Conservation (phyloP, 2,329 filamentous ascomycete genomes). For the Teratosphaeriaceae sp. region DNA sequence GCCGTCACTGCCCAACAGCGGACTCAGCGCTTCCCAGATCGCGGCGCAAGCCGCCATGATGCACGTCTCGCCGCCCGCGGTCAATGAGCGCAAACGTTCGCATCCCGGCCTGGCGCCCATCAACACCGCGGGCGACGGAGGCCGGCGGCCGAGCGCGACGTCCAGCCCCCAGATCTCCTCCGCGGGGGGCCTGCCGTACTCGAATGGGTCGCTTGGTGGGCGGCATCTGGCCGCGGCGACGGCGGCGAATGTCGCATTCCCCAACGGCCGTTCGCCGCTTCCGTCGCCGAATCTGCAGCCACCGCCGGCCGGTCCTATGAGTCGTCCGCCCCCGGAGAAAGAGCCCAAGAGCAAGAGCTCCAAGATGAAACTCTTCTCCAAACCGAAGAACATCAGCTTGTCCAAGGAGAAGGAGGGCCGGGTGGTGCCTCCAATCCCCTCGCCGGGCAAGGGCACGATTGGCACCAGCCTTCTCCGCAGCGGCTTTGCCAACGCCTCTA, state of each 20-base stretch:
- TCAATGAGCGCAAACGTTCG: constrained; percentile 56
- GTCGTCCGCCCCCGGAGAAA: constrained; percentile 35
- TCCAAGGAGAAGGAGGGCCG: constrained; percentile 58
- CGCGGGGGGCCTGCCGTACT: constrained; percentile 36
- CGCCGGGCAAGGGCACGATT: constrained; percentile 42
- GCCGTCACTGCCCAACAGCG: constrained; percentile 53
- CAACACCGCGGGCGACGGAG: constrained; percentile 22
- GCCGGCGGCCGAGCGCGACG: constrained; percentile 21
- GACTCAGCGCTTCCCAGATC: constrained; percentile 64
- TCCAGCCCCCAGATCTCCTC: constrained; percentile 23
- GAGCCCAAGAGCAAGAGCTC: constrained; percentile 62
- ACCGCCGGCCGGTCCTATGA: constrained; percentile 9
- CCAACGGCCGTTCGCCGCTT: constrained; percentile 47
- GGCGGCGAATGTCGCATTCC: constrained; percentile 68
- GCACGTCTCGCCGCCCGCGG: constrained; percentile 27
- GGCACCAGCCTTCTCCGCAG: constrained; percentile 57
- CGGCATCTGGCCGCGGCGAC: constrained; percentile 61
- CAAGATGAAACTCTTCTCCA: constrained; percentile 75
- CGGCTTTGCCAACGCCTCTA: constrained; percentile 60
- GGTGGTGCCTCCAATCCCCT: constrained; percentile 62
- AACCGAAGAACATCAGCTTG: constrained; percentile 67
- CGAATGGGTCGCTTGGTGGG: constrained; percentile 55
- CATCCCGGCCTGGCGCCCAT: constrained; percentile 61
- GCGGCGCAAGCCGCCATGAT: constrained; percentile 73
- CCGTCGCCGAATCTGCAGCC: constrained; percentile 33